Evolutionary conservation across 192 early-diverging fungal genomes (phyloP).

Genomic region (Kickxella alabastrina): DNA sequence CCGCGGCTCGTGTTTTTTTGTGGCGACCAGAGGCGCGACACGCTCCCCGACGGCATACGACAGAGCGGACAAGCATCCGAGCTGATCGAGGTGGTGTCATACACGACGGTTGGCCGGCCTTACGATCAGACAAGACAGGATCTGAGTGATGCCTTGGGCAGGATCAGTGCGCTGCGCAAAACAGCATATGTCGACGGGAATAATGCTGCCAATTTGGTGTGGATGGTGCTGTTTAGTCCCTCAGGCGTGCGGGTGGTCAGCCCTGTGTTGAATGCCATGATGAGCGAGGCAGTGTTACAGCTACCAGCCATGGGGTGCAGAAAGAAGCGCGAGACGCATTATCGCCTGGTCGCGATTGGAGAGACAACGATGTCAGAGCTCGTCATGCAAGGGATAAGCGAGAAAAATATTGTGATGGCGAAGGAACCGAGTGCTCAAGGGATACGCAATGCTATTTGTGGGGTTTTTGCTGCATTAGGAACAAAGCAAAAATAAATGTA

Average conservation of each 20-base stretch:
- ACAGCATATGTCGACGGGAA: not conserved
- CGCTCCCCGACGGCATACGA: constrained; percentile 27
- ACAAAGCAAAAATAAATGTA: no score
- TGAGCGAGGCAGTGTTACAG: not conserved
- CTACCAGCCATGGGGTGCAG: not conserved
- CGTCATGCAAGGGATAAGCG: constrained; percentile 3
- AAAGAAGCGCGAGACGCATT: not conserved
- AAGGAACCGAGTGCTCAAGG: constrained; percentile 19
- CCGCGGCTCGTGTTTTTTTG: constrained; percentile 34
- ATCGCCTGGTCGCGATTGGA: constrained; percentile 34
- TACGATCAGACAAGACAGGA: not conserved
- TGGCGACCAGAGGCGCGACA: constrained; percentile 38
- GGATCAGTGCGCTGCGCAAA: not conserved
- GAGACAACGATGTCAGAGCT: constrained; percentile 26
- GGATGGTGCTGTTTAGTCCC: constrained; percentile 47
- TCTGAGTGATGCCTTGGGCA: constrained; percentile 10
- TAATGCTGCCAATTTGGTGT: constrained; percentile 2
- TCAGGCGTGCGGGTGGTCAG: constrained; percentile 39
- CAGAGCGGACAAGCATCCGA: constrained; percentile 12
- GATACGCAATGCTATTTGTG: constrained; percentile 18
- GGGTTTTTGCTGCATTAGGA: no score
- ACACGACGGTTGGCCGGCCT: constrained; percentile 25
- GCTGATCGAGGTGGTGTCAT: constrained; percentile 22
- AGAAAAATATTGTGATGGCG: constrained; percentile 8
- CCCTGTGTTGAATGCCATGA: constrained; percentile 14